phyloP scores from a whole-genome alignment of 2,329 filamentous ascomycete genomes.

The Leptographium flavum region DNA sequence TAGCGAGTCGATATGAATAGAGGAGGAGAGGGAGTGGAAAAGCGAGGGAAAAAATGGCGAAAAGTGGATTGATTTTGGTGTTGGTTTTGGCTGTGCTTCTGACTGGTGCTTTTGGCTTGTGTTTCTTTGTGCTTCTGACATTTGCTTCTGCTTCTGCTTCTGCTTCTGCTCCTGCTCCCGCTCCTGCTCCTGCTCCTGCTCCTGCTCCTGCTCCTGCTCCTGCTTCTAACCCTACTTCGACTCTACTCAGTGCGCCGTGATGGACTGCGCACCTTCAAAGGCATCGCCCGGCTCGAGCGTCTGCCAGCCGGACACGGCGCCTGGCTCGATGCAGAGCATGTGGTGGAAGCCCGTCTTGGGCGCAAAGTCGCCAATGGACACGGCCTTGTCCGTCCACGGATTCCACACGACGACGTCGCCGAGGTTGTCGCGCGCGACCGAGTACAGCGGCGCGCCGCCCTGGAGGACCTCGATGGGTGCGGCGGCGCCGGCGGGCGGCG shows the following conservation, averaged over 20 bases:
- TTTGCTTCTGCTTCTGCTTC: background rate
- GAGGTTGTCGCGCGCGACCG: conserved; percentile 70
- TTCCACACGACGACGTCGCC: conserved; percentile 93
- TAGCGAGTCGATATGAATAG: too few species aligned
- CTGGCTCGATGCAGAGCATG: conserved; percentile 91
- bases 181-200: background rate
- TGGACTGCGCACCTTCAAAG: conserved; percentile 47
- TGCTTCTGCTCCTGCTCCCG: too few species aligned
- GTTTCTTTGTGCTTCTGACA: too few species aligned
- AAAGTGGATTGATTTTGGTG: too few species aligned
- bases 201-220: background rate
- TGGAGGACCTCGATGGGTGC: conserved; percentile 46
- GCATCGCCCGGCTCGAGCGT: conserved; percentile 67
- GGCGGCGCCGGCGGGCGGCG: conserved; percentile 46
- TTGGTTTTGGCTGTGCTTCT: too few species aligned
- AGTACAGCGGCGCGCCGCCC: conserved; percentile 49
- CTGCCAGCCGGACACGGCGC: conserved; percentile 68
- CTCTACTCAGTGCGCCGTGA: conserved; percentile 21
- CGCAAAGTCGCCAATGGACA: conserved; percentile 70
- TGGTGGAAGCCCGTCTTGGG: conserved; percentile 83
- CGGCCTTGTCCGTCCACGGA: conserved; percentile 78
- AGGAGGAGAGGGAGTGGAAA: too few species aligned
- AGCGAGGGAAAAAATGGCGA: background rate
- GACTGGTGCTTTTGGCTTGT: too few species aligned
- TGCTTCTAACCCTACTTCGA: background rate